Evolutionary conservation across 1,284 basidiomycete genomes (phyloP), one percentile per base, ranked within the genome.

Genomic region (Mrakiaceae sp.): DNA sequence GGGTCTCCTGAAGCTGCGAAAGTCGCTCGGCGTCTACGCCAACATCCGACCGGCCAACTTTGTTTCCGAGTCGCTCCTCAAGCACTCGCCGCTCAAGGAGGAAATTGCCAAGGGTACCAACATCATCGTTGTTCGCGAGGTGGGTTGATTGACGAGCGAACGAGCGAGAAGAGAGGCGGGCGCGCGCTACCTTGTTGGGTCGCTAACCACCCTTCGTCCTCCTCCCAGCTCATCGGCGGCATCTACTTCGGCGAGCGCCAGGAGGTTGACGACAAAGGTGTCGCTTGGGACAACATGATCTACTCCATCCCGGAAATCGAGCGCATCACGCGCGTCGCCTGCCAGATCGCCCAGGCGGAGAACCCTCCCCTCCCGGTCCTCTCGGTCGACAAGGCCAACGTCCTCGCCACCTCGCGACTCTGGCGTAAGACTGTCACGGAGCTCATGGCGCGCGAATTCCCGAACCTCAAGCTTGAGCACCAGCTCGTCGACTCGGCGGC

Each of bases 361-460:
- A 82, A 88, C 74, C 96, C 96, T 3, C 92, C 95, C 16, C 82
- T 95, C 58, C 82, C 85, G 57, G 86, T 99, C 67, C 90, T 93
- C 77, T 95, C 91, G 3, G 83, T 99, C 76, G 96, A 99, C 82
- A 99, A 99, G 79, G 96, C 96, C 65, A 99, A 99, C 76, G 96
- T 99, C 44, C 84, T 99, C 61, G 96, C 96, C 51, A 92, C 87
- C 71, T 95, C 90, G 52, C 82, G 96, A 58, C 80, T 99, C 58
- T 99, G 96, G 96, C 81, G 96, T 66, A 91, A 87, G 74, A 87
- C 90, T 44, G 92, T 95, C 63, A 87, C 83, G 2, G 89, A 94
- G 74, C 85, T 88, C 11, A 77, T 95, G 71, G 78, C 82, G 66
- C 82, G 82, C 50, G 93, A 97, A 76, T 96, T 88, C 77, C 91